A percentile compares a stretch with the other conserved stretches of the same genome.
These are phyloP conservation scores for Arxiozyma slooffiae DNA, from an alignment of 1,139 yeast genomes.

Conservation along the genomic window DNA sequence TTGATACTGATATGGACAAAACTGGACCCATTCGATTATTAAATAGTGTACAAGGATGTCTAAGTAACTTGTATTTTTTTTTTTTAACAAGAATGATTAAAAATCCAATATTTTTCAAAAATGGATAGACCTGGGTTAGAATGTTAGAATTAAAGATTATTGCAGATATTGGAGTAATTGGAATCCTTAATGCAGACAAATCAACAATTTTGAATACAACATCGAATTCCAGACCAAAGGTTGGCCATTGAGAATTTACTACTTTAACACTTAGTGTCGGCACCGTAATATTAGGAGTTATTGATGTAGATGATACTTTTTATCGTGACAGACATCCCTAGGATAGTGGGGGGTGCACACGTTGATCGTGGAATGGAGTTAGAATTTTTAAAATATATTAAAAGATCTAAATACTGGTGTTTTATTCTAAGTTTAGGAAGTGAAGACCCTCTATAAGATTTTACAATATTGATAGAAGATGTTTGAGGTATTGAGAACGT, in stretches of 20 bases:
- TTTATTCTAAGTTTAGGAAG: slow-evolving; percentile 73
- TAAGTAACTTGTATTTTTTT: slow-evolving; percentile 92
- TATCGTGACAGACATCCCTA: slow-evolving; percentile 96
- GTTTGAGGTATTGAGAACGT: slow-evolving; percentile 52
- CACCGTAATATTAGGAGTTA: slow-evolving; percentile 47
- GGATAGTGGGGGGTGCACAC: slow-evolving; percentile 80
- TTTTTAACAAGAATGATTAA: slow-evolving; percentile 74
- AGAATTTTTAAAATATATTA: slow-evolving; percentile 84
- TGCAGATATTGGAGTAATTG: slow-evolving; percentile 90
- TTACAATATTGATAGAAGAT: slow-evolving; percentile 53
- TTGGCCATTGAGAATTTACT: slow-evolving; percentile 96
- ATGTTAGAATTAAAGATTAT: slow-evolving; percentile 66
- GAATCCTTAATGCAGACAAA: slow-evolving; percentile 94
- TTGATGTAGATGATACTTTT: slow-evolving; percentile 58
- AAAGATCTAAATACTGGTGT: slow-evolving; percentile 79
- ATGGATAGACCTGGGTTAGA: slow-evolving; percentile 63
- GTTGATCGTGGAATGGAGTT: slow-evolving; percentile 86
- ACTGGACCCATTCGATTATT: slow-evolving; percentile 58
- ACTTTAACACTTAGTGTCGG: slow-evolving; percentile 90
- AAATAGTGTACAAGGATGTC: slow-evolving; percentile 85
- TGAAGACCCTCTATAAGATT: slow-evolving; percentile 52
- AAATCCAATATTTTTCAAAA: slow-evolving; percentile 82
- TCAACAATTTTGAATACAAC: slow-evolving; percentile 83
- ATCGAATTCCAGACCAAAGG: slow-evolving; percentile 78
- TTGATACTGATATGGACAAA: slow-evolving; percentile 62